A percentile compares a stretch with the other conserved stretches of the same genome.
phyloP scores from a whole-genome alignment of 345 rosid genomes.

The Brassica cretica region DNA sequence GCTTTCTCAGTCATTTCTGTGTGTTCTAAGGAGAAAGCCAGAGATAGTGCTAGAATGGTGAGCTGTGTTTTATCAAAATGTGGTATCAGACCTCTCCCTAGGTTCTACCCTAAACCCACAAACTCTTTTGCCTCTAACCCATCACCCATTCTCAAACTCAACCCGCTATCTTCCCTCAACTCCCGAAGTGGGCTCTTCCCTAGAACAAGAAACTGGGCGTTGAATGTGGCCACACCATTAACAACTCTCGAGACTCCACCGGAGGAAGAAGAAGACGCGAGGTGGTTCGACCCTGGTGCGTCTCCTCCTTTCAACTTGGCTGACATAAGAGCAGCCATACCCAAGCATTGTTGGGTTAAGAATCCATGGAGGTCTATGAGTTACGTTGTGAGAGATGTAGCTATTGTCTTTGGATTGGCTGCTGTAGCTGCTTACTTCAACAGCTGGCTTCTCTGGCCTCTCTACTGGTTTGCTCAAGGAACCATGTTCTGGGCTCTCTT shows the following conservation, averaged over 20 bases:
- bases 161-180: slow-evolving; percentile 28
- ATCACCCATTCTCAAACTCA: slow-evolving; percentile 30
- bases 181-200: slow-evolving; percentile 21
- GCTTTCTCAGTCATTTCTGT: background rate
- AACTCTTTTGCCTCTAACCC: slow-evolving; percentile 34
- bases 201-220: slow-evolving; percentile 43
- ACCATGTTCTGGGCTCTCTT: slow-evolving; percentile 99
- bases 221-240: slow-evolving; percentile 61
- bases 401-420: slow-evolving; percentile 65
- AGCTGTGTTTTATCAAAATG: slow-evolving; percentile 70
- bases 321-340: slow-evolving; percentile 78
- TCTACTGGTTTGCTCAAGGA: slow-evolving; percentile 91
- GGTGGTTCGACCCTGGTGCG: slow-evolving; percentile 48
- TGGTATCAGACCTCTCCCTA: slow-evolving; percentile 71
- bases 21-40: background rate
- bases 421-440: slow-evolving; percentile 69
- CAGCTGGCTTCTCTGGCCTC: slow-evolving; percentile 83
- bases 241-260: slow-evolving; percentile 17
- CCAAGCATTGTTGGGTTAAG: slow-evolving; percentile 91
- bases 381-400: slow-evolving; percentile 75
- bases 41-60: slow-evolving; percentile 53
- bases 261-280: slow-evolving; percentile 28
- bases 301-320: slow-evolving; percentile 76
- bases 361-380: slow-evolving; percentile 78
- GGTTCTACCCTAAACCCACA: slow-evolving; percentile 48